phyloP scores from a whole-genome alignment of 352 stramenopile species.

The Globisporangium ultimum region DNA sequence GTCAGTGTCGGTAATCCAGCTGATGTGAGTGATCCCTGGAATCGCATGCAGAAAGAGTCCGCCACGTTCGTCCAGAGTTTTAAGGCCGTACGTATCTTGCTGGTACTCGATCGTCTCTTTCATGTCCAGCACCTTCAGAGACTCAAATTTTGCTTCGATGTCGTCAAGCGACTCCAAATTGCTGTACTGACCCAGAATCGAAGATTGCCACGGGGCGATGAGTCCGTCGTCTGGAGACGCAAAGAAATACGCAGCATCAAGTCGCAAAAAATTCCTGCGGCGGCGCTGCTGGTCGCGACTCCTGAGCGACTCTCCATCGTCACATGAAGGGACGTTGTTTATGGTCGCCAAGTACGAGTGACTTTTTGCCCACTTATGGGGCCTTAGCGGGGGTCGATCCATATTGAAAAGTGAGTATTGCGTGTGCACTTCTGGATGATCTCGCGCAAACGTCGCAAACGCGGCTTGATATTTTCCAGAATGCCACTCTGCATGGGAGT shows the following conservation, averaged over 20 bases:
- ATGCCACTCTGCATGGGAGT: conserved; percentile 21
- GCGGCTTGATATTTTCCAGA: conserved; percentile 39
- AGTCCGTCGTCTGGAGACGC: conserved; percentile 36
- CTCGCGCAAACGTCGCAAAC: conserved; percentile 22
- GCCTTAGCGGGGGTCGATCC: conserved; percentile 19
- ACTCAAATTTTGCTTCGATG: conserved; percentile 27
- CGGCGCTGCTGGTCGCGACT: conserved; percentile 21
- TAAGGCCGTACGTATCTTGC: conserved; percentile 33
- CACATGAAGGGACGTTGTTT: conserved; percentile 29
- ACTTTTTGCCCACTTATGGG: conserved; percentile 22
- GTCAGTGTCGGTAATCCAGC: conserved; percentile 25
- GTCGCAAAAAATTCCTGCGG: conserved; percentile 38
- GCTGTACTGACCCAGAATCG: conserved; percentile 35
- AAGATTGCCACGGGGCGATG: conserved; percentile 38
- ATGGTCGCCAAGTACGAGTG: conserved; percentile 33
- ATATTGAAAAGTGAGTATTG: conserved; percentile 38
- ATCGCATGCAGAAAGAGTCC: conserved; percentile 24
- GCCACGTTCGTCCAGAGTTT: conserved; percentile 26
- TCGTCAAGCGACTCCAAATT: conserved; percentile 24
- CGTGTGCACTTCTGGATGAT: conserved; percentile 20
- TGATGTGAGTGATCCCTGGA: conserved; percentile 31
- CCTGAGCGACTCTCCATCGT: conserved; percentile 9
- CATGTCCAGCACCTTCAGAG: conserved; percentile 27
- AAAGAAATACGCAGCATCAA: conserved; percentile 46
- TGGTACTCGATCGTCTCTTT: conserved; percentile 34